phyloP scores from a whole-genome alignment of 352 stramenopile genomes.

The Pythium sp. region DNA sequence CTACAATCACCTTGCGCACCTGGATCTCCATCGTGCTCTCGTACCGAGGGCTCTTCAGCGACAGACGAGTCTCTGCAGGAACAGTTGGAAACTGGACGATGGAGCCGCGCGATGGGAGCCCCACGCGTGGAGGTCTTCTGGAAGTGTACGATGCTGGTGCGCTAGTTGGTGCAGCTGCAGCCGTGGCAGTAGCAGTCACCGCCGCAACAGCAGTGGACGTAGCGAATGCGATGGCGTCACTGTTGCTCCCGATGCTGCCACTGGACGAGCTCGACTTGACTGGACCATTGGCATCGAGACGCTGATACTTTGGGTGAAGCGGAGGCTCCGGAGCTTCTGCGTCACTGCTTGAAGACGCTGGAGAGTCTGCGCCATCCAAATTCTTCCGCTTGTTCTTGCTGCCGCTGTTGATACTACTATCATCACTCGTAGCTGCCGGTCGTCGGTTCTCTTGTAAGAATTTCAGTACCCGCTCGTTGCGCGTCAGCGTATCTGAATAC shows the following conservation, averaged over 20 bases:
- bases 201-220: constrained; percentile 20
- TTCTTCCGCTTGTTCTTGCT: constrained; percentile 57
- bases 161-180: constrained; percentile 11
- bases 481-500: constrained; percentile 42
- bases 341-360: constrained; percentile 12
- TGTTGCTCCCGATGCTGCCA: constrained; percentile 40
- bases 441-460: constrained; percentile 37
- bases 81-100: constrained; percentile 29
- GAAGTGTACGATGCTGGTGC: constrained; percentile 5
- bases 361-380: constrained; percentile 25
- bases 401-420: not conserved
- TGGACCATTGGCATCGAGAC: constrained; percentile 31
- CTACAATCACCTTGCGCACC: constrained; percentile 59
- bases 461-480: constrained; percentile 59
- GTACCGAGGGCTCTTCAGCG: constrained; percentile 68
- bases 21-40: constrained; percentile 74
- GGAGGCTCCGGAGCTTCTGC: constrained; percentile 25
- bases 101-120: constrained; percentile 42
- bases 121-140: constrained; percentile 28
- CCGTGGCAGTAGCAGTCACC: not conserved
- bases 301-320: constrained; percentile 50
- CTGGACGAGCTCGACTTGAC: constrained; percentile 47
- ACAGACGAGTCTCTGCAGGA: constrained; percentile 43
- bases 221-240: constrained; percentile 31
- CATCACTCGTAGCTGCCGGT: not conserved